Evolutionary conservation across 176 grass and related monocot species (phyloP), one percentile per base, ranked within the genome.

Genomic region (Otatea glauca): DNA sequence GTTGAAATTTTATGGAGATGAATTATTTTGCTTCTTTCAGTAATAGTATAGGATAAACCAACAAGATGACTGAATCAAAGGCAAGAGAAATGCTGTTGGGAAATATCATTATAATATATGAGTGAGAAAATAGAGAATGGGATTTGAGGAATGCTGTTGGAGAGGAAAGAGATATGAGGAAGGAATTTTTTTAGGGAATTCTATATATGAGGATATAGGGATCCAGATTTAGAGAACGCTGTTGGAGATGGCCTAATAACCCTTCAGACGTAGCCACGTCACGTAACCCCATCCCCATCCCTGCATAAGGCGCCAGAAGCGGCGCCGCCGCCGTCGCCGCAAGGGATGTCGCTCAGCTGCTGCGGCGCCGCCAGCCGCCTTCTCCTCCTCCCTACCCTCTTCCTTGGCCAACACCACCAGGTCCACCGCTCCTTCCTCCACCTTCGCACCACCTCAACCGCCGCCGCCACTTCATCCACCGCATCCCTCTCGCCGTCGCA

Each of bases 401-500:
- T 59, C 29, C 27, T 80, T 3, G 5, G 59, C 6, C 70, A 9
- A 9, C 50, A 5, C 27, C 29, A 12, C 72, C 47, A 38, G n/a
- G n/a, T 17, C 53, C 13, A 20, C 3, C 44, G 13, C 38, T 16
- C 47, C 5, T 13, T 86, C 79, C 78, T 86, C 67, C 51, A 35
- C 41, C 67, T 51, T n/a, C 78, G 59, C 44, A 76, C 65, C 16
- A 14, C 27, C 49, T 7, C 68, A 9, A 66, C 32, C 82, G 54
- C 85, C 64, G 75, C 41, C 29, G 37, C 91, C 27, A 12, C 88
- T 0, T 13, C 77, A 47, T 17, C 77, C 41, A 21, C 79, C 9
- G 0, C 75, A 2, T 34, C 83, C 49, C 89, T 96, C 74, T 91
- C 91, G 54, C 58, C 88, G n/a, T 70, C 43, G 51, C 93, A 94